phyloP scores from a whole-genome alignment of 2,329 filamentous ascomycete genomes.

The Elsinoe perseae region DNA sequence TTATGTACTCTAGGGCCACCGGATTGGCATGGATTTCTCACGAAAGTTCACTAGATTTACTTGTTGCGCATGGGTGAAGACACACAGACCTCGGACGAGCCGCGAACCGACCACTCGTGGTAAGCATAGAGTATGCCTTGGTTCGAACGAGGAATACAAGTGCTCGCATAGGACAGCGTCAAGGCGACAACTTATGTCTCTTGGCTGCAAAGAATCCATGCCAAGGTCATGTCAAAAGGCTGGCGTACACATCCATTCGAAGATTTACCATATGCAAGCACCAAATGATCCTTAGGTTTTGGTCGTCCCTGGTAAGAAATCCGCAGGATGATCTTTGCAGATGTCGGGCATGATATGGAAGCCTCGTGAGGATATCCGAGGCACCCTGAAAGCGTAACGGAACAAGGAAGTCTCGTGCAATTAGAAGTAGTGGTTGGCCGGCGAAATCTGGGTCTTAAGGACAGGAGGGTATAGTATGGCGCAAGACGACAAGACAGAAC shows the following conservation, averaged over 20 bases:
- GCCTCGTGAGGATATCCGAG: not conserved
- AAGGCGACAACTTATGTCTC: not conserved
- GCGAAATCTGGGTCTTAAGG: not conserved
- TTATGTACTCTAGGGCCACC: not conserved
- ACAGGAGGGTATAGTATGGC: not conserved
- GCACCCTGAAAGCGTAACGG: not conserved
- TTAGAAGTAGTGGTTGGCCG: not conserved
- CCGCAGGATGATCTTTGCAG: too few species aligned
- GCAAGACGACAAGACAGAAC: not conserved
- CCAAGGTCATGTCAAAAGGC: not conserved
- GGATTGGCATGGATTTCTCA: not conserved
- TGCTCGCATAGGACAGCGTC: not conserved
- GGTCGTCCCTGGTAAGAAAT: too few species aligned
- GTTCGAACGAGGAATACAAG: not conserved
- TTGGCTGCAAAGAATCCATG: not conserved
- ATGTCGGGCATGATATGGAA: too few species aligned
- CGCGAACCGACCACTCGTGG: not conserved
- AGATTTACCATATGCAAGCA: too few species aligned
- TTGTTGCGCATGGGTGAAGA: not conserved
- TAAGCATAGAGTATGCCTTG: not conserved
- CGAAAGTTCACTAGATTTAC: conserved; percentile 1
- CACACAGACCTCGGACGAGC: not conserved
- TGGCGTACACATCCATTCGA: too few species aligned
- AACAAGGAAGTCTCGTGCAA: not conserved
- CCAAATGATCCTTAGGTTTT: too few species aligned